Evolutionary conservation across 768 basidiomycete genomes (phyloP).

Genomic region (Termitomyces sp.): DNA sequence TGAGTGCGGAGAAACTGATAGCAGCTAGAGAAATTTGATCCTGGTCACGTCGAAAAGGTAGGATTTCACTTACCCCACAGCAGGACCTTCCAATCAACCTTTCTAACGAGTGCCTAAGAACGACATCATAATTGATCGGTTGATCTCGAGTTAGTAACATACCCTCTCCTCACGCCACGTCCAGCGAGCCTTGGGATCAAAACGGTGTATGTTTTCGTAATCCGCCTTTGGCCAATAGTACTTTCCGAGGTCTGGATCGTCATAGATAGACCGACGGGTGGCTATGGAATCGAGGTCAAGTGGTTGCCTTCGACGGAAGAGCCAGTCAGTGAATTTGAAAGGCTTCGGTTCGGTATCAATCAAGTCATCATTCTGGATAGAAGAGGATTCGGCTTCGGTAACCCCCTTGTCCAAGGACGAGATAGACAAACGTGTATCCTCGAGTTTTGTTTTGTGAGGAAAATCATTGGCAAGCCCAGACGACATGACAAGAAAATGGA

Average conservation of each 20-base stretch:
- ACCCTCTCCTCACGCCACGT: slow-evolving; percentile 50
- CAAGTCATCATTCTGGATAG: slow-evolving; percentile 21
- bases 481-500: background rate
- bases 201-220: slow-evolving; percentile 53
- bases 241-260: slow-evolving; percentile 38
- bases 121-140: background rate
- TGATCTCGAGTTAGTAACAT: slow-evolving; percentile 1
- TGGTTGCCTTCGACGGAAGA: slow-evolving; percentile 22
- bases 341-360: slow-evolving; percentile 29
- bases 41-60: background rate
- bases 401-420: slow-evolving; percentile 2
- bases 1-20: slow-evolving; percentile 52
- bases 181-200: slow-evolving; percentile 55
- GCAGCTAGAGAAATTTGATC: slow-evolving; percentile 24
- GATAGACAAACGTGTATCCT: slow-evolving; percentile 4
- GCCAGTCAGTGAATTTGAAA: slow-evolving; percentile 27
- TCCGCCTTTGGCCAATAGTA: slow-evolving; percentile 44
- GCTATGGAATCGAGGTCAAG: slow-evolving; percentile 32
- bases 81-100: slow-evolving; percentile 60
- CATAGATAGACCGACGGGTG: slow-evolving; percentile 48
- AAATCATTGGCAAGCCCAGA: background rate
- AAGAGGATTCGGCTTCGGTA: slow-evolving; percentile 9
- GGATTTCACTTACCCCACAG: slow-evolving; percentile 26
- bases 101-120: slow-evolving; percentile 39
- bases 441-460: background rate